Percentiles rank a stretch among this genome's conserved stretches.
phyloP scores from a whole-genome alignment of 805 yeast genomes.

The Cyberlindnera xylosilytica region DNA sequence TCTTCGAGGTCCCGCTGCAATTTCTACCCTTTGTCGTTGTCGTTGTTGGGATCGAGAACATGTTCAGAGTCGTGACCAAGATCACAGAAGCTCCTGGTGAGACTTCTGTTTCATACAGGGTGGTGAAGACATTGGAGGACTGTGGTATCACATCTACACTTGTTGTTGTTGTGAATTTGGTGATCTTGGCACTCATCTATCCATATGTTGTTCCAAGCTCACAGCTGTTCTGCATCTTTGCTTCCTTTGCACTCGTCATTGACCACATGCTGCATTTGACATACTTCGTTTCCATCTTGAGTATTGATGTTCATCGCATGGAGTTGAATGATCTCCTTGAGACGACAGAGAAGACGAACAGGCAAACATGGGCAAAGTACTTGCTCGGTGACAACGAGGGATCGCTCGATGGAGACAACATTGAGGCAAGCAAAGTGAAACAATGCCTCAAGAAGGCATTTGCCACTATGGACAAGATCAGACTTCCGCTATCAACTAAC shows the following conservation, averaged over 20 bases:
- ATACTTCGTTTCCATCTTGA: constrained; percentile 59
- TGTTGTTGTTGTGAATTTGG: constrained; percentile 30
- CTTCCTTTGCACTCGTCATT: constrained; percentile 45
- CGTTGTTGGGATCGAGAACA: constrained; percentile 45
- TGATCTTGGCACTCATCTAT: constrained; percentile 26
- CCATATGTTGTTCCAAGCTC: constrained; percentile 33
- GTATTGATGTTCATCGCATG: constrained; percentile 62
- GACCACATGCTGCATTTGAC: constrained; percentile 63
- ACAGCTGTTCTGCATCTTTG: constrained; percentile 42
- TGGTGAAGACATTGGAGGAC: constrained; percentile 35
- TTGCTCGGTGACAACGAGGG: constrained; percentile 1
- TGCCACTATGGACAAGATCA: constrained; percentile 1
- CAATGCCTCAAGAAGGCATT: neutral
- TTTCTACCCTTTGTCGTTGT: constrained; percentile 40
- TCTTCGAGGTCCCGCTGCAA: constrained; percentile 37
- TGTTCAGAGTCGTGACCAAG: constrained; percentile 41
- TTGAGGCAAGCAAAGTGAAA: neutral
- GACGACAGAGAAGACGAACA: constrained; percentile 1
- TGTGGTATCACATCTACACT: constrained; percentile 38
- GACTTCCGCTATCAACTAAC: constrained; percentile 35
- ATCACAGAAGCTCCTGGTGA: constrained; percentile 41
- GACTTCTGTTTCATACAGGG: constrained; percentile 35
- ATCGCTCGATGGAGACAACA: constrained; percentile 8
- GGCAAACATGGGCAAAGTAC: constrained; percentile 8
- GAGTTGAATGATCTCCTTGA: constrained; percentile 55